Conservation (phyloP, 2,329 filamentous ascomycete species). For the Hirsutella rhossiliensis region DNA sequence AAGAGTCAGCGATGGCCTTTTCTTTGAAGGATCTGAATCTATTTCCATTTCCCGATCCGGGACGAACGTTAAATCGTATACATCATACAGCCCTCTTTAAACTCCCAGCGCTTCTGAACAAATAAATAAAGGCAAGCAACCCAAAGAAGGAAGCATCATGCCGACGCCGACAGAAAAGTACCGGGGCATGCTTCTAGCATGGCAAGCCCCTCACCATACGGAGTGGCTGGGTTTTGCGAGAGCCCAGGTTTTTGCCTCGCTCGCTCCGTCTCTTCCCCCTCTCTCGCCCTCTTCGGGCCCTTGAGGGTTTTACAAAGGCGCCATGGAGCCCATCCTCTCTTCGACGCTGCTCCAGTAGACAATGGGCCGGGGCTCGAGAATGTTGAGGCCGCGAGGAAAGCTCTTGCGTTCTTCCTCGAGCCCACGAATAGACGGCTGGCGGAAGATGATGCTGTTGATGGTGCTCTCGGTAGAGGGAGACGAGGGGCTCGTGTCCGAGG, state of each 20-base stretch:
- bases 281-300: too few relatives aligned
- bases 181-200: too few relatives aligned
- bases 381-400: conserved; percentile 39
- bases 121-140: neutral
- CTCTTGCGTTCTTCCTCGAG: conserved; percentile 44
- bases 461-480: conserved; percentile 33
- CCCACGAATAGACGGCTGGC: conserved; percentile 44
- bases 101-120: neutral
- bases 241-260: too few relatives aligned
- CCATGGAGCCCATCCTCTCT: conserved; percentile 37
- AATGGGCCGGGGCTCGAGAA: conserved; percentile 50
- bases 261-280: too few relatives aligned
- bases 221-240: too few relatives aligned
- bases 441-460: conserved; percentile 47
- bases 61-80: neutral
- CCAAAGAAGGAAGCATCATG: neutral
- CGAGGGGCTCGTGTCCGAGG: conserved; percentile 23
- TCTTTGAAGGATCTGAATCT: neutral
- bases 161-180: too few relatives aligned
- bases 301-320: neutral
- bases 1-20: too few relatives aligned
- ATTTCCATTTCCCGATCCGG: neutral
- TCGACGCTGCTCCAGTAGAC: conserved; percentile 53
- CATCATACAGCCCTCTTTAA: neutral
- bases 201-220: too few relatives aligned